These are phyloP conservation scores for Phytopythium mirpurense DNA, from an alignment of 352 stramenopile species.

Conservation along the genomic window DNA sequence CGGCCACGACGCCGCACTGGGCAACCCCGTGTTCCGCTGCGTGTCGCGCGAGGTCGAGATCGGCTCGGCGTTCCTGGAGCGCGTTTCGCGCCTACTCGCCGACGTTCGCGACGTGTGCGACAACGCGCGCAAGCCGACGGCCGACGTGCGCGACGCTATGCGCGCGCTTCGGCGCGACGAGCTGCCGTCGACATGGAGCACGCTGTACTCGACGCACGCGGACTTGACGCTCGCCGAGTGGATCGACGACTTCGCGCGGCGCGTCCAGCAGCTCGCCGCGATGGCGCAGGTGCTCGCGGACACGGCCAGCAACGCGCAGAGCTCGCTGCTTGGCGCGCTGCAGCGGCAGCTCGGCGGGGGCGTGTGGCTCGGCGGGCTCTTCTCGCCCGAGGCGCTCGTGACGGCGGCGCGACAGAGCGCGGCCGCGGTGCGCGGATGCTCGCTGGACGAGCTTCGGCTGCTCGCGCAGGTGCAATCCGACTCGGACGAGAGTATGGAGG, in stretches of 20 bases:
- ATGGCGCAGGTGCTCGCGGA: constrained; percentile 36
- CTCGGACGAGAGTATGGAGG: constrained; percentile 14
- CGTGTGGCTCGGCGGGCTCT: constrained; percentile 91
- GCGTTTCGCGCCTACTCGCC: constrained; percentile 62
- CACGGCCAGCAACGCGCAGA: constrained; percentile 1
- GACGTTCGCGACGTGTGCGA: constrained; percentile 71
- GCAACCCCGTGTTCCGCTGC: constrained; percentile 90
- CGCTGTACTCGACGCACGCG: constrained; percentile 48
- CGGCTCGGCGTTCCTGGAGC: constrained; percentile 54
- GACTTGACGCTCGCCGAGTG: constrained; percentile 73
- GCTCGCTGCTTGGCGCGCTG: constrained; percentile 2
- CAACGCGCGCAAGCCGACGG: constrained; percentile 85
- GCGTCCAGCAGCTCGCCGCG: constrained; percentile 56
- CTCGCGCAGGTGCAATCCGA: constrained; percentile 52
- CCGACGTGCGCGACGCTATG: constrained; percentile 83
- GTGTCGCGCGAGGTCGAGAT: constrained; percentile 86
- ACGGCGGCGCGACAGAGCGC: constrained; percentile 89
- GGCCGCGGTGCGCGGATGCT: constrained; percentile 71
- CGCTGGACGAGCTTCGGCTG: constrained; percentile 85
- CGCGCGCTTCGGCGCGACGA: constrained; percentile 65
- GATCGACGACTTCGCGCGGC: constrained; percentile 78
- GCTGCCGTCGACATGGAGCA: constrained; percentile 51
- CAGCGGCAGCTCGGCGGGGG: constrained; percentile 25
- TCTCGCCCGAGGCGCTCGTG: constrained; percentile 91
- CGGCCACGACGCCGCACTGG: constrained; percentile 50